Percentiles rank a stretch among this genome's conserved stretches.
Evolutionary conservation across 495 filamentous ascomycete species (phyloP).

Genomic region (Neurospora sp.): DNA sequence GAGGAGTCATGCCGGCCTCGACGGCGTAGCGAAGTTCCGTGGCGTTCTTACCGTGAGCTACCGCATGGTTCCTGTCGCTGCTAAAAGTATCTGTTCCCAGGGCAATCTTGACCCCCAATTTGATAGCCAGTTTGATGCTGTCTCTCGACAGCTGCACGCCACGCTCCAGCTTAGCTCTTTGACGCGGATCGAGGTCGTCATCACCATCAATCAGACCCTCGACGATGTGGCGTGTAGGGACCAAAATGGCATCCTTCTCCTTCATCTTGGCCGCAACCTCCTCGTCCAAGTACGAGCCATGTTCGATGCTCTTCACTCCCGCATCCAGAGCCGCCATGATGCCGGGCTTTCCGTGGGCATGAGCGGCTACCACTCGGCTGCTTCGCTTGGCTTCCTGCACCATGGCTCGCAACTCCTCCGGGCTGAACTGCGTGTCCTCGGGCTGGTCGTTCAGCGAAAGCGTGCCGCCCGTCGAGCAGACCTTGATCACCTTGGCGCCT

Average conservation of each 20-base stretch:
- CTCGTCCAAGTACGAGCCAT: conserved; percentile 34
- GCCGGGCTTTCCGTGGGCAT: conserved; percentile 41
- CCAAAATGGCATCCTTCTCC: conserved; percentile 32
- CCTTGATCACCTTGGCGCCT: conserved; percentile 42
- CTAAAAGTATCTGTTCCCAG: conserved; percentile 33
- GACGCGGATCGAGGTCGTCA: conserved; percentile 16
- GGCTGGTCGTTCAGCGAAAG: conserved; percentile 36
- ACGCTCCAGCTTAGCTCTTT: conserved; percentile 30
- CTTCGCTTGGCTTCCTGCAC: conserved; percentile 38
- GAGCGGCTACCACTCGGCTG: conserved; percentile 36
- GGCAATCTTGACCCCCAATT: conserved; percentile 26
- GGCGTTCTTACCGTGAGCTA: conserved; percentile 33
- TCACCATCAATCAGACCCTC: conserved; percentile 24
- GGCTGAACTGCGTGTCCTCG: conserved; percentile 36
- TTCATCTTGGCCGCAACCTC: conserved; percentile 38
- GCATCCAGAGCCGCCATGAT: conserved; percentile 39
- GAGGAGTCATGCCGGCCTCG: conserved; percentile 37
- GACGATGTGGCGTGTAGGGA: conserved; percentile 35
- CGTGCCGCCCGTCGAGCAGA: conserved; percentile 40
- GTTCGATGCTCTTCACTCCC: conserved; percentile 38
- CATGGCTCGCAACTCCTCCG: conserved; percentile 39
- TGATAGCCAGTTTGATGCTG: conserved; percentile 30
- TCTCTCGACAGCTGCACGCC: conserved; percentile 2
- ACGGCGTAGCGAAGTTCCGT: conserved; percentile 40
- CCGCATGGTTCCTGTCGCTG: neutral